These are phyloP conservation scores for Lactarius sp. DNA, from an alignment of 768 basidiomycete species.

Conservation along the genomic window DNA sequence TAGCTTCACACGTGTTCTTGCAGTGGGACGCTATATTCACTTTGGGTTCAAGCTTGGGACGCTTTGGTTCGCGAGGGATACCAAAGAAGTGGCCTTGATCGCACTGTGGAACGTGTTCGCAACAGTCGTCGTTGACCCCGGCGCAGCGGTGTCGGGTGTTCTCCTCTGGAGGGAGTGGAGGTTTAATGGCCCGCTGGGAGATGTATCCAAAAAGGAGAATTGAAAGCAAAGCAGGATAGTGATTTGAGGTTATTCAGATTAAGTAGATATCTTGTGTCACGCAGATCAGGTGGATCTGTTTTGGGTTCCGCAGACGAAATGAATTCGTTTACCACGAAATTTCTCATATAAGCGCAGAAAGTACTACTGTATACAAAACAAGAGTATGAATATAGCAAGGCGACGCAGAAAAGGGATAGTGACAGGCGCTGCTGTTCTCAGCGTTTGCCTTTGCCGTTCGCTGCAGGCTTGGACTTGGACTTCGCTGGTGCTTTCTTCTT, in stretches of 20 bases:
- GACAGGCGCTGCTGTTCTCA: neutral
- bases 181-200: conserved; percentile 10
- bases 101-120: conserved; percentile 16
- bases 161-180: conserved; percentile 21
- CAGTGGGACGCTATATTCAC: conserved; percentile 21
- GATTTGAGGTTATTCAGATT: no score
- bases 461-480: conserved; percentile 30
- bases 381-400: conserved; percentile 11
- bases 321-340: neutral
- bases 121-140: conserved; percentile 14
- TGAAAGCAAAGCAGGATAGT: neutral
- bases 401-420: neutral
- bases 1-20: conserved; percentile 12
- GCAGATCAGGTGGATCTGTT: no score
- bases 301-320: neutral
- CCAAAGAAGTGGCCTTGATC: conserved; percentile 3
- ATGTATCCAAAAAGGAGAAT: neutral
- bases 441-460: conserved; percentile 30
- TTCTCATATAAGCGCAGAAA: conserved; percentile 2
- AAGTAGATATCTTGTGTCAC: no score
- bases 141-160: conserved; percentile 22
- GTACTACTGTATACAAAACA: conserved; percentile 19
- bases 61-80: conserved; percentile 21
- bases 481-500: conserved; percentile 38
- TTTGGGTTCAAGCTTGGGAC: conserved; percentile 13